phyloP scores from a whole-genome alignment of 306 rosid species.

The Spatholobus suberectus region DNA sequence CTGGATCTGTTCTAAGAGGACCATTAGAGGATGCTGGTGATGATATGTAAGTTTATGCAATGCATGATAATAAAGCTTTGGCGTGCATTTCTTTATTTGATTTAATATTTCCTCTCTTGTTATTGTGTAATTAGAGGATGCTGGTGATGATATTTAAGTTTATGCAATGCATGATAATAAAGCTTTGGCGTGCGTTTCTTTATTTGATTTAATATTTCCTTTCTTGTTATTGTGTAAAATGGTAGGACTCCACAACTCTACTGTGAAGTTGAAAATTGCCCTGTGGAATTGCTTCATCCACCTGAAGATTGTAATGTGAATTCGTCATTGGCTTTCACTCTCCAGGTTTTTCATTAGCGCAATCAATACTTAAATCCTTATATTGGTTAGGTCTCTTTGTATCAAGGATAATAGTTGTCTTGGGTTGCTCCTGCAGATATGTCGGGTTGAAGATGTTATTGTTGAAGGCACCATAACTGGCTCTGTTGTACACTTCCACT shows the following conservation, averaged over 20 bases:
- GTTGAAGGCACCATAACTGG: slow-evolving; percentile 84
- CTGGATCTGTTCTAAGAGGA: slow-evolving; percentile 86
- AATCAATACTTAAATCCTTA: slow-evolving; percentile 49
- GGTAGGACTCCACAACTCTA: slow-evolving; percentile 70
- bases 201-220: slow-evolving; percentile 32
- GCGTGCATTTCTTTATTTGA: background rate
- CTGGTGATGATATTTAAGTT: slow-evolving; percentile 64
- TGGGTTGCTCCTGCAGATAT: slow-evolving; percentile 68
- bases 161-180: slow-evolving; percentile 26
- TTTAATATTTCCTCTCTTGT: slow-evolving; percentile 28
- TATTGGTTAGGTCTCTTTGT: slow-evolving; percentile 40
- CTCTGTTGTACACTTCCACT: slow-evolving; percentile 91
- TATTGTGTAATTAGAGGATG: slow-evolving; percentile 20
- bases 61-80: slow-evolving; percentile 29
- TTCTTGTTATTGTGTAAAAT: slow-evolving; percentile 25
- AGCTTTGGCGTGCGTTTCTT: slow-evolving; percentile 15
- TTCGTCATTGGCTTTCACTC: slow-evolving; percentile 92
- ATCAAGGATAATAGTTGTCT: slow-evolving; percentile 39
- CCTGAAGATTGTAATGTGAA: slow-evolving; percentile 98
- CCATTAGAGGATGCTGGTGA: slow-evolving; percentile 66
- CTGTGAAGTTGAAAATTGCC: slow-evolving; percentile 82
- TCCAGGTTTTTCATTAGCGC: slow-evolving; percentile 78
- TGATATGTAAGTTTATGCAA: slow-evolving; percentile 60
- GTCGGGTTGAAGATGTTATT: slow-evolving; percentile 86
- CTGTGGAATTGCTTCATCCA: slow-evolving; percentile 86